Percentiles rank a stretch among this genome's conserved stretches.
phyloP scores from a whole-genome alignment of 2,329 filamentous ascomycete species.

The Claviceps sp. region DNA sequence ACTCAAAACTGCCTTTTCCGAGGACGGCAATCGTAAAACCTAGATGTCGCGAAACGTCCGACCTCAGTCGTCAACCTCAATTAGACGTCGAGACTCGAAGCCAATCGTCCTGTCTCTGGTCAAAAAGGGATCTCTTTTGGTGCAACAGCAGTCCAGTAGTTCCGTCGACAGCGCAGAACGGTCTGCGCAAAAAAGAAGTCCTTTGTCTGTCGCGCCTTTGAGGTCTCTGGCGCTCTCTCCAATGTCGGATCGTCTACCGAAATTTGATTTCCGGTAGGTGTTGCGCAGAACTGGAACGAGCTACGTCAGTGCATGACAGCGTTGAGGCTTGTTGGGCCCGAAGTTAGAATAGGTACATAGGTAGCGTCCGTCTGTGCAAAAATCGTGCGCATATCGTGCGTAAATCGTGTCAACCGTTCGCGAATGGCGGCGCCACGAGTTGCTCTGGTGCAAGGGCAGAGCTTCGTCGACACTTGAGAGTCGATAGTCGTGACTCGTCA shows the following conservation, averaged over 20 bases:
- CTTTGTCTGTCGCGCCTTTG: background rate
- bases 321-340: background rate
- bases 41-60: background rate
- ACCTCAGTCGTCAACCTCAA: background rate
- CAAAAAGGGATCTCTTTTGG: background rate
- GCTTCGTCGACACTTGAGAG: background rate
- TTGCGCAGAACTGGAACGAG: background rate
- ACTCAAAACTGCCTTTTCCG: background rate
- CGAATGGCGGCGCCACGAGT: background rate
- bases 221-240: background rate
- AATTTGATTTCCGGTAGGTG: too few relatives aligned
- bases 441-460: background rate
- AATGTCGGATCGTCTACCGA: background rate
- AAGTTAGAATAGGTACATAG: background rate
- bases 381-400: too few relatives aligned
- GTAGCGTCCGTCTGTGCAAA: background rate
- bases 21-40: background rate
- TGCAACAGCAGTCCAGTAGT: background rate
- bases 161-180: background rate
- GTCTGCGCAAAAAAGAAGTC: background rate
- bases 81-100: too few relatives aligned
- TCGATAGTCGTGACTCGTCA: background rate
- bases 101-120: background rate
- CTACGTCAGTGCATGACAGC: background rate
- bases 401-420: background rate